Percentiles rank a stretch among this genome's conserved stretches.
Evolutionary conservation across 345 rosid genomes (phyloP).

Genomic region (Trapa incisa): DNA sequence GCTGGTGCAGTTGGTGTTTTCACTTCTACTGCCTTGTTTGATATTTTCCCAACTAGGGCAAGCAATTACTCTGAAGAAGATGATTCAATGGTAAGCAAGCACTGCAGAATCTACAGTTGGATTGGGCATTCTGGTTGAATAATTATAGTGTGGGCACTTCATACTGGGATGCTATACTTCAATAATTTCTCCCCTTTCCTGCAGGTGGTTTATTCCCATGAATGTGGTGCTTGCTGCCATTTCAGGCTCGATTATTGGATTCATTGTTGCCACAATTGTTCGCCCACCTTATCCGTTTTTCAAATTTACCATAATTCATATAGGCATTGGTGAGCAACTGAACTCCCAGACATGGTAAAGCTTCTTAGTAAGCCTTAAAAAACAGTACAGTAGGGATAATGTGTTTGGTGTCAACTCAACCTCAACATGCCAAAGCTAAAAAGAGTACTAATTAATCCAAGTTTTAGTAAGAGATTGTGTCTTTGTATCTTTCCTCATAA

Average conservation of each 20-base stretch:
- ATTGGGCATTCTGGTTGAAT: background rate
- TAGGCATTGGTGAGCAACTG: slow-evolving; percentile 62
- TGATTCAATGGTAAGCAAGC: slow-evolving; percentile 69
- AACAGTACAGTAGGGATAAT: background rate
- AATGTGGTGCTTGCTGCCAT: slow-evolving; percentile 65
- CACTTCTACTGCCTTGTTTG: slow-evolving; percentile 94
- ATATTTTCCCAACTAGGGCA: slow-evolving; percentile 97
- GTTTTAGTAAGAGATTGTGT: no score
- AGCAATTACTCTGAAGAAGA: slow-evolving; percentile 71
- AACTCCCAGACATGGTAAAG: slow-evolving; percentile 37
- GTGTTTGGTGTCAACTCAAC: background rate
- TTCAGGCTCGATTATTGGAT: slow-evolving; percentile 76
- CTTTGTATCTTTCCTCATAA: background rate
- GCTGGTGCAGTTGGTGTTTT: slow-evolving; percentile 68
- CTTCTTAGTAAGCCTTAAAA: background rate
- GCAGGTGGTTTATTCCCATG: slow-evolving; percentile 97
- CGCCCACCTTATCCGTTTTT: slow-evolving; percentile 94
- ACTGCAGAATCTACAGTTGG: background rate
- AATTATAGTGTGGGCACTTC: background rate
- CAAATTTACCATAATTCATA: slow-evolving; percentile 78
- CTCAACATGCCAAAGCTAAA: no score
- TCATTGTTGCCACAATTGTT: slow-evolving; percentile 42
- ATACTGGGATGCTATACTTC: background rate
- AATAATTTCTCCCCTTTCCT: slow-evolving; percentile 2
- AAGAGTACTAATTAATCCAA: no score